These are phyloP conservation scores for Erythrobasidium hasegawianum DNA, from an alignment of 1,284 basidiomycete genomes.

Conservation along the genomic window DNA sequence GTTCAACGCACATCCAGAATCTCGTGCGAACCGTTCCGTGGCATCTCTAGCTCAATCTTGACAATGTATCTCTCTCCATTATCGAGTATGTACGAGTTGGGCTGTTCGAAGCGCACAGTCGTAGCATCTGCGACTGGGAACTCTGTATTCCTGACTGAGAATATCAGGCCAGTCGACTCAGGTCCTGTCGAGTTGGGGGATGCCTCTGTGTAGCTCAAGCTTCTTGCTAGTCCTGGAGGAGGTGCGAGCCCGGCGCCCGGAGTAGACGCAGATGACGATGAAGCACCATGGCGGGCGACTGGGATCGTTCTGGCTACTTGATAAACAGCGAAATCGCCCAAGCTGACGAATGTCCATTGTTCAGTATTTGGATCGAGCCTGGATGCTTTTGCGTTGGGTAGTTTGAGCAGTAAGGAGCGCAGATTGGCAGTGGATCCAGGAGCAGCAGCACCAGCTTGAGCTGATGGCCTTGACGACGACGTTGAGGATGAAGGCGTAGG, in stretches of 20 bases:
- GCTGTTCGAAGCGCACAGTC: conserved; percentile 10
- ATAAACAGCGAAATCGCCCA: conserved; percentile 27
- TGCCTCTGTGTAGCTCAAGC: not conserved
- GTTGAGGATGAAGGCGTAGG: too few species aligned
- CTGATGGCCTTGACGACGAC: too few species aligned
- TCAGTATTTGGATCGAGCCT: conserved; percentile 4
- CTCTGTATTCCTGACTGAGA: conserved; percentile 26
- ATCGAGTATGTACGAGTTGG: conserved; percentile 23
- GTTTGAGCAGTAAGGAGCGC: conserved; percentile 25
- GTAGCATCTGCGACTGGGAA: conserved; percentile 20
- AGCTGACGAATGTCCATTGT: conserved; percentile 18
- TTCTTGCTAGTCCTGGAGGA: not conserved
- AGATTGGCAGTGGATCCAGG: not conserved
- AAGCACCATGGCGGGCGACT: not conserved
- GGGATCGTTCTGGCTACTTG: conserved; percentile 13
- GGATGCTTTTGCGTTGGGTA: conserved; percentile 32
- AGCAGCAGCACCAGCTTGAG: not conserved
- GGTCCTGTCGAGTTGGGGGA: not conserved
- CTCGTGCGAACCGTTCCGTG: conserved; percentile 16
- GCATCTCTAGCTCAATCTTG: conserved; percentile 26
- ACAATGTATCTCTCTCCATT: conserved; percentile 28
- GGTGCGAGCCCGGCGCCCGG: not conserved
- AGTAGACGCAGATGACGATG: conserved; percentile 12
- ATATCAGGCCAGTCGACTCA: conserved; percentile 5
- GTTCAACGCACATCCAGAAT: conserved; percentile 11